These are phyloP conservation scores for Rhizoclosmatium globosum DNA, from an alignment of 192 early-diverging fungal species.

Conservation along the genomic window DNA sequence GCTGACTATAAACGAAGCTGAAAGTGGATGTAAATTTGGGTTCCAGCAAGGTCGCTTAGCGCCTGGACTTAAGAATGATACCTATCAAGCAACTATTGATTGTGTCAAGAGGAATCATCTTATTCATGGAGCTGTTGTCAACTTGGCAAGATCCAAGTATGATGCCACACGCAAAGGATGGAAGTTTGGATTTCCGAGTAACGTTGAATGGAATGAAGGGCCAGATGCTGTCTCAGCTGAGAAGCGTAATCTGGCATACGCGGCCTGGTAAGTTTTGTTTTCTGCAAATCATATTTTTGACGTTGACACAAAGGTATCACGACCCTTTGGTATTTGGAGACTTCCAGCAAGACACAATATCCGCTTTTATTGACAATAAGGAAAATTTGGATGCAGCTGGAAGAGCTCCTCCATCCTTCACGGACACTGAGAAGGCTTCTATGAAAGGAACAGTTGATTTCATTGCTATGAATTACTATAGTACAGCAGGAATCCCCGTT, in stretches of 20 bases:
- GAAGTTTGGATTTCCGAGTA: conserved; percentile 36
- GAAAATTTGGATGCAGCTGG: conserved; percentile 25
- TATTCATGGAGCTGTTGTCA: conserved; percentile 31
- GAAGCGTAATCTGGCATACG: conserved; percentile 2
- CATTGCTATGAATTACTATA: conserved; percentile 56
- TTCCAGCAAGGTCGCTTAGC: conserved; percentile 4
- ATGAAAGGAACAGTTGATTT: conserved; percentile 51
- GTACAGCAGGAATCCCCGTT: conserved; percentile 17
- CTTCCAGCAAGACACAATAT: conserved; percentile 17
- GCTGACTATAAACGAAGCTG: conserved; percentile 48
- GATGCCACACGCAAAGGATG: neutral
- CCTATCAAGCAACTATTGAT: conserved; percentile 8
- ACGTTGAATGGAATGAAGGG: conserved; percentile 17
- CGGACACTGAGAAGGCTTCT: conserved; percentile 38
- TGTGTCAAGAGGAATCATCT: conserved; percentile 16
- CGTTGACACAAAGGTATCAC: neutral
- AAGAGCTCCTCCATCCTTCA: conserved; percentile 43
- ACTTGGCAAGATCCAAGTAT: conserved; percentile 5
- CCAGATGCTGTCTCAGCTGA: conserved; percentile 7
- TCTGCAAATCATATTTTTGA: neutral
- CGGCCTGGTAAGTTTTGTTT: conserved; percentile 7
- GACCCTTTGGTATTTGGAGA: conserved; percentile 5
- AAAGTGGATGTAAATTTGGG: conserved; percentile 35
- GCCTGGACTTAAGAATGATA: neutral
- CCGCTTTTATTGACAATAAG: neutral